Percentiles rank a stretch among this genome's conserved stretches.
These are phyloP conservation scores for Cercospora zeina DNA, from an alignment of 2,329 filamentous ascomycete genomes.

Conservation along the genomic window DNA sequence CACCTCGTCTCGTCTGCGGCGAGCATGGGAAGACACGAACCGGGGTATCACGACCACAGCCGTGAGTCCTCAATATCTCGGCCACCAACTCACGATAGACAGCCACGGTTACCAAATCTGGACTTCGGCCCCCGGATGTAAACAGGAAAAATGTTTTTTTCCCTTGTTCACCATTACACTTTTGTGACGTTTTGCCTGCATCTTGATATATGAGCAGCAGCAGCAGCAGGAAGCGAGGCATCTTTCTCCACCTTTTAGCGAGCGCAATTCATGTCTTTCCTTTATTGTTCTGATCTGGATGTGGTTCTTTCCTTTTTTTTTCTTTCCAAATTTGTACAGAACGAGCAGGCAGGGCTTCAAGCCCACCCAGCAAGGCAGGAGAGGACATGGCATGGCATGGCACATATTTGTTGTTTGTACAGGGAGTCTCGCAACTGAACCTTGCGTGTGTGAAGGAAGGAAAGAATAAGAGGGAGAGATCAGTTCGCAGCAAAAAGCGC, in stretches of 20 bases:
- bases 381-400: no score
- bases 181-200: no score
- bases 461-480: neutral
- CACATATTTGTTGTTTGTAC: neutral
- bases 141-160: neutral
- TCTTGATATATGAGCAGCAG: conserved; percentile 2
- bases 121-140: conserved; percentile 30
- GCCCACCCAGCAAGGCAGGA: neutral
- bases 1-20: conserved; percentile 38
- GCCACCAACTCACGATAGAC: conserved; percentile 18
- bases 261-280: conserved; percentile 1
- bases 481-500: neutral
- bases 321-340: neutral
- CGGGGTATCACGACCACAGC: conserved; percentile 21
- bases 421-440: conserved; percentile 16
- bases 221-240: neutral
- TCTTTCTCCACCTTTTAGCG: neutral
- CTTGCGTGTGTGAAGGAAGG: no score
- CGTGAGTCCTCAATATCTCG: conserved; percentile 19
- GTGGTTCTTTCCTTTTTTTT: neutral
- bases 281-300: neutral
- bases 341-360: neutral
- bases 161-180: neutral
- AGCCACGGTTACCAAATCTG: conserved; percentile 38
- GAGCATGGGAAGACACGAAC: conserved; percentile 34